Evolutionary conservation across 2,329 filamentous ascomycete species (phyloP).

Genomic region (Claviceps purpurea): DNA sequence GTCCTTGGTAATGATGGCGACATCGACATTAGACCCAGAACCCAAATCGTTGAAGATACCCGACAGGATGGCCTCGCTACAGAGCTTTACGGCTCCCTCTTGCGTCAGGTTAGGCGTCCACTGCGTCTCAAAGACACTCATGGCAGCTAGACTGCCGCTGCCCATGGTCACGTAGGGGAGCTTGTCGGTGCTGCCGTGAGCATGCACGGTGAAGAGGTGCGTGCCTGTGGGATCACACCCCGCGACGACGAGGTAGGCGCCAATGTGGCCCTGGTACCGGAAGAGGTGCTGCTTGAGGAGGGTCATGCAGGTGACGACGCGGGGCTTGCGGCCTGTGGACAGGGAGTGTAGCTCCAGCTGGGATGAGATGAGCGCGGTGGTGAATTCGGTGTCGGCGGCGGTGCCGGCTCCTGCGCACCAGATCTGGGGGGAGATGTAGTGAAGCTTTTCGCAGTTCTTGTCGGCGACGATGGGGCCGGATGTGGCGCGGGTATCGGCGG

Average conservation of each 20-base stretch:
- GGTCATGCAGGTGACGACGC: slow-evolving; percentile 98
- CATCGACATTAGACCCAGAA: slow-evolving; percentile 93
- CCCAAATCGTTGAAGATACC: slow-evolving; percentile 99
- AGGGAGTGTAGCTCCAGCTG: slow-evolving; percentile 96
- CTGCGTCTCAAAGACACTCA: slow-evolving; percentile 94
- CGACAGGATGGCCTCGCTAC: slow-evolving; percentile 77
- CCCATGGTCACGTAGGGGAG: slow-evolving; percentile 99
- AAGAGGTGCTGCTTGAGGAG: slow-evolving; percentile 99
- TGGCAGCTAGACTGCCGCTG: slow-evolving; percentile 86
- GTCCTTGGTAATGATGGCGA: slow-evolving; percentile 86
- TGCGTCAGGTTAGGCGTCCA: slow-evolving; percentile 71
- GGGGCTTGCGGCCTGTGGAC: slow-evolving; percentile 89
- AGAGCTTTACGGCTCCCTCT: slow-evolving; percentile 72
- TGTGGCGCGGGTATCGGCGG: slow-evolving; percentile 93
- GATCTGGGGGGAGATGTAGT: slow-evolving; percentile 97
- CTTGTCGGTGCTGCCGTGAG: slow-evolving; percentile 96
- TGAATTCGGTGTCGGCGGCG: slow-evolving; percentile 97
- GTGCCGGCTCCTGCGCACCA: slow-evolving; percentile 98
- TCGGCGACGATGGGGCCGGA: slow-evolving; percentile 97
- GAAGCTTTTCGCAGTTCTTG: slow-evolving; percentile 99
- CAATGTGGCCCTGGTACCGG: slow-evolving; percentile 94
- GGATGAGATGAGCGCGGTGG: slow-evolving; percentile 93
- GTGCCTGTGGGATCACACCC: slow-evolving; percentile 92
- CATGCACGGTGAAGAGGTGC: slow-evolving; percentile 95
- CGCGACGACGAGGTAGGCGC: slow-evolving; percentile 93